A percentile compares a stretch with the other conserved stretches of the same genome.
Conservation (phyloP, 495 filamentous ascomycete species). For the Podospora pseudopauciseta region DNA sequence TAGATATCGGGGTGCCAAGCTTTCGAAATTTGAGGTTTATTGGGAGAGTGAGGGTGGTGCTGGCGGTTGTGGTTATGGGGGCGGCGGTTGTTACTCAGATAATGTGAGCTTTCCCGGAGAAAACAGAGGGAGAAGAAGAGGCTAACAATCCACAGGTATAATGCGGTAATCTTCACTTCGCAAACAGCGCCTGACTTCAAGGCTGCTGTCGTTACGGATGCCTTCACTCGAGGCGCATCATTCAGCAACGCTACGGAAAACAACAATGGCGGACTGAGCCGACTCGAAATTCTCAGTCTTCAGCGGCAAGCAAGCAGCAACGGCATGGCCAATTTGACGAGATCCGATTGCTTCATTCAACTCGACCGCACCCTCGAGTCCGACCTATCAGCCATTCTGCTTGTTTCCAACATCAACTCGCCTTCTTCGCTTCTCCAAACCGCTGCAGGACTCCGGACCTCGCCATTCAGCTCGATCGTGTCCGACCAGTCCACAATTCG, state of each 20-base stretch:
- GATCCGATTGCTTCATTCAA: slow-evolving; percentile 28
- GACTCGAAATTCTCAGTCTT: slow-evolving; percentile 34
- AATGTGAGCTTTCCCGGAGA: slow-evolving; percentile 33
- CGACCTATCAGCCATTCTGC: slow-evolving; percentile 33
- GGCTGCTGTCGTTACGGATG: slow-evolving; percentile 36
- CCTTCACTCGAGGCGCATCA: slow-evolving; percentile 35
- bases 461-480: slow-evolving; percentile 6
- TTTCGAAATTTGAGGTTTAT: slow-evolving; percentile 46
- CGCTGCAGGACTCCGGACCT: slow-evolving; percentile 1
- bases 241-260: slow-evolving; percentile 35
- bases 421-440: slow-evolving; percentile 35
- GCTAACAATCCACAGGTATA: slow-evolving; percentile 34
- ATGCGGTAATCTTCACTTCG: slow-evolving; percentile 43
- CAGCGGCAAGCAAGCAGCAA: slow-evolving; percentile 30
- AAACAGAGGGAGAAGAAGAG: background rate
- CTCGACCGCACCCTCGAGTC: slow-evolving; percentile 32
- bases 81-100: slow-evolving; percentile 39
- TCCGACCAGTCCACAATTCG: slow-evolving; percentile 25
- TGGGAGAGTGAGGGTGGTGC: slow-evolving; percentile 31
- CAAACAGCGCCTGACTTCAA: slow-evolving; percentile 34
- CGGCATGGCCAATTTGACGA: slow-evolving; percentile 29
- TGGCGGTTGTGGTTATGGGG: slow-evolving; percentile 39
- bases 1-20: slow-evolving; percentile 54
- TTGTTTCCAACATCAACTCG: slow-evolving; percentile 31
- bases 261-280: slow-evolving; percentile 32